Evolutionary conservation across 495 filamentous ascomycete species (phyloP), one percentile per base, ranked within the genome.

Genomic region (Penicillium samsonianum): DNA sequence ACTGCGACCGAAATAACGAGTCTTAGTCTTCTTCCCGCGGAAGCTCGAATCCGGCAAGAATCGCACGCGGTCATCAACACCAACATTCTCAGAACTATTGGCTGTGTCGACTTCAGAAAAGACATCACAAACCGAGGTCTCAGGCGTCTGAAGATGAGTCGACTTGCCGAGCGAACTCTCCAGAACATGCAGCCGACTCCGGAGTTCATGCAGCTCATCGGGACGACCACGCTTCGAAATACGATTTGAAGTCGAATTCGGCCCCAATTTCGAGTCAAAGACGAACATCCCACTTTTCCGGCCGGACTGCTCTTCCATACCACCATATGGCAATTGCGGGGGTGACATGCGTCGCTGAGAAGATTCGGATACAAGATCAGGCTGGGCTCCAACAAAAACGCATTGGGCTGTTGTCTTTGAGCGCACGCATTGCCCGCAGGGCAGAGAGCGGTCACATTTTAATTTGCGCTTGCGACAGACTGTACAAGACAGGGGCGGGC

Each of bases 391-490:
- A 5, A 65, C 65, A 56, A 74, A 78, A 5, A 69, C 63, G 38
- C 75, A 78, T 11, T 59, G 60, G 0, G 71, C 66, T 0, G 74
- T 67, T 14, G 68, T 72, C 40, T 77, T 74, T 9, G 73, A 74
- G 57, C 86, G 84, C 37, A 75, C 64, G 65, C 87, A 89, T 64
- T 88, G 87, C 33, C 80, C 80, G 59, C 87, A 89, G 20, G 87
- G 86, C 46, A 82, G 81, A 28, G 76, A 74, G 28, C 85, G 83
- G 65, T 89, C 84, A 71, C 87, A 90, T 68, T 86, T 88, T 59
- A 89, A 79, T 71, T 90, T 90, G 53, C 86, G 79, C 31, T 81
- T 78, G 53, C 86, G 82, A 59, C 87, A 90, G 55, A 78, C 66
- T 17, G 73, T 77, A 54, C 77, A 78, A 25, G 74, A 71, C 30